Conservation (phyloP, 2,329 filamentous ascomycete species). For the Dactylellina haptotyla region DNA sequence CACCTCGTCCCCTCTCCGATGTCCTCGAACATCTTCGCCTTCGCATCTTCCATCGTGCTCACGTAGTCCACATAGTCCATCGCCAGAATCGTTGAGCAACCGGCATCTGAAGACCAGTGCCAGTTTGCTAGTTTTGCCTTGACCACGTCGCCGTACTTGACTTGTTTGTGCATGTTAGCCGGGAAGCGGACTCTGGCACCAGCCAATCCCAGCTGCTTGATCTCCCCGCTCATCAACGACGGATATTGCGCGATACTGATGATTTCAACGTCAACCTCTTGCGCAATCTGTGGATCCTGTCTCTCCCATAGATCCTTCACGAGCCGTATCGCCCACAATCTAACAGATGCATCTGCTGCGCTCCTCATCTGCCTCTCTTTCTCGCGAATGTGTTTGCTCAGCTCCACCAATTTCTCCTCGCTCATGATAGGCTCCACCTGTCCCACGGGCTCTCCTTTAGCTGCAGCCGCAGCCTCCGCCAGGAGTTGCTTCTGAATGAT, state of each 20-base stretch:
- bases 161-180: slow-evolving; percentile 11
- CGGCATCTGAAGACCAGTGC: slow-evolving; percentile 45
- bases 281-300: slow-evolving; percentile 6
- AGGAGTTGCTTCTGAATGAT: slow-evolving; percentile 71
- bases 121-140: slow-evolving; percentile 22
- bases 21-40: slow-evolving; percentile 45
- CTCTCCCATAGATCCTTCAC: slow-evolving; percentile 31
- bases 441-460: slow-evolving; percentile 46
- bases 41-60: slow-evolving; percentile 22
- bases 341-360: slow-evolving; percentile 11
- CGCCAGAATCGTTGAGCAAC: slow-evolving; percentile 28
- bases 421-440: slow-evolving; percentile 44
- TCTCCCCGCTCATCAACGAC: slow-evolving; percentile 13
- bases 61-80: slow-evolving; percentile 50
- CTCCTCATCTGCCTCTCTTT: slow-evolving; percentile 19
- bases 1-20: slow-evolving; percentile 27
- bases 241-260: slow-evolving; percentile 34
- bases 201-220: slow-evolving; percentile 12
- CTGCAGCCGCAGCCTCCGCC: slow-evolving; percentile 34
- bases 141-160: slow-evolving; percentile 40
- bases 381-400: slow-evolving; percentile 32
- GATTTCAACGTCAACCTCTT: slow-evolving; percentile 22
- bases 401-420: slow-evolving; percentile 49
- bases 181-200: slow-evolving; percentile 41
- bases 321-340: slow-evolving; percentile 39